Base-by-base conservation (phyloP, 1,284 basidiomycete genomes). In the Sphaerobolus stellatus region DNA sequence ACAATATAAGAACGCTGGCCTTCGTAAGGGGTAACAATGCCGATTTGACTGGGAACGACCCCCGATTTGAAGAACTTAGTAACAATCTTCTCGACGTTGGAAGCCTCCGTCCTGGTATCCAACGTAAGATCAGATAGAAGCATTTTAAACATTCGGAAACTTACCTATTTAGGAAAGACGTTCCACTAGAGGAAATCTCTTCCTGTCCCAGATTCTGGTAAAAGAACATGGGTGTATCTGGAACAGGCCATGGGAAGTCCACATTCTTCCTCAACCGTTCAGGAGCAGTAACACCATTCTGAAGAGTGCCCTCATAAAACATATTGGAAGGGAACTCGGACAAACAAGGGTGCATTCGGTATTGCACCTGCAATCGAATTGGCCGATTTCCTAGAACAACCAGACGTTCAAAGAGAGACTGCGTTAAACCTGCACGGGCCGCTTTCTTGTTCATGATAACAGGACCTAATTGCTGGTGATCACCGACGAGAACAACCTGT, bases 401-500 rank as follows among this genome's bases (percentile, higher is more conserved):
- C 49, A 99, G 85, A 34, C 97, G 90, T 71, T 99, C 97, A 66
- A 99, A 99, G 24, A 99, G 85, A 1, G 95, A 98, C 69, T 98
- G 95, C 0, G 94, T 98, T 41, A 99, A 81, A 28, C 97, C 97
- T 0, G 97, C 97, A 14, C 94, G 88, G 0, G 97, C 97, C 1
- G 96, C 97, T 70, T 99, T 98, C 82, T 98, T 99, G 84, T 98
- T 99, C 97, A 99, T 99, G 70, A 99, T 98, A 63, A 98, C 97
- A 8, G 97, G 97, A 1, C 97, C 97, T 47, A 99, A 86, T 81
- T 99, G 97, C 75, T 91, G 68, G 71, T 98, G 95, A 74, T 98
- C 95, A 50, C 97, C 97, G 49, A 99, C 97, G 48, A 99, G 85
- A 27, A 99, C 95, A 52, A 95, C 94, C 68, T 99, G 97, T 73